Evolutionary conservation across 1,139 yeast species (phyloP).

Genomic region (Eremothecium cymbalariae): DNA sequence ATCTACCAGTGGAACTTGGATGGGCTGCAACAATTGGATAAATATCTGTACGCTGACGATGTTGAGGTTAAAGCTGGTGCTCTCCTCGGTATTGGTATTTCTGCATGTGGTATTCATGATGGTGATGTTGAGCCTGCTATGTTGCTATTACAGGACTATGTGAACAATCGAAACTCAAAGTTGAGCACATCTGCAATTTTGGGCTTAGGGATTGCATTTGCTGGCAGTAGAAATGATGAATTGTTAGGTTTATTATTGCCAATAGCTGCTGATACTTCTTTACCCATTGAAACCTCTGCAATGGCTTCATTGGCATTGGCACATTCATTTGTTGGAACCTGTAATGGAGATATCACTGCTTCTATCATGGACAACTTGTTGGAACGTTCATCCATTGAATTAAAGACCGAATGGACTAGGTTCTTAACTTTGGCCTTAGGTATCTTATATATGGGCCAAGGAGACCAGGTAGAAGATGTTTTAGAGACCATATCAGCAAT

Average conservation of each 20-base stretch:
- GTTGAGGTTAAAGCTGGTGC: constrained; percentile 95
- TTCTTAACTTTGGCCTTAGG: constrained; percentile 92
- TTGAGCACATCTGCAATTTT: constrained; percentile 75
- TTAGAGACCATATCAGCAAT: constrained; percentile 91
- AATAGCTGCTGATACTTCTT: constrained; percentile 71
- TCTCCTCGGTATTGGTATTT: constrained; percentile 86
- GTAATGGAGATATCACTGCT: constrained; percentile 89
- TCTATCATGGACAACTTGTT: constrained; percentile 82
- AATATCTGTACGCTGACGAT: constrained; percentile 78
- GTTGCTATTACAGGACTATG: constrained; percentile 76
- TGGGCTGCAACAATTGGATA: constrained; percentile 85
- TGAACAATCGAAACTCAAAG: constrained; percentile 44
- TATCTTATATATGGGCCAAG: constrained; percentile 84
- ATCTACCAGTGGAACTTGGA: constrained; percentile 90
- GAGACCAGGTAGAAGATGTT: constrained; percentile 92
- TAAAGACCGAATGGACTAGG: constrained; percentile 79
- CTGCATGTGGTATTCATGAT: constrained; percentile 91
- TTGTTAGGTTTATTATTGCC: constrained; percentile 72
- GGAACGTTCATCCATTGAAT: constrained; percentile 72
- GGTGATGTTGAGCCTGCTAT: constrained; percentile 85
- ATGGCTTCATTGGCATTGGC: constrained; percentile 90
- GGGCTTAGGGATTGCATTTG: constrained; percentile 91
- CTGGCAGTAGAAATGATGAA: constrained; percentile 87
- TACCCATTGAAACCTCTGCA: constrained; percentile 70
- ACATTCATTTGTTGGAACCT: constrained; percentile 91